Conservation (phyloP, 2,329 filamentous ascomycete species). For the Apiospora malaysiana region DNA sequence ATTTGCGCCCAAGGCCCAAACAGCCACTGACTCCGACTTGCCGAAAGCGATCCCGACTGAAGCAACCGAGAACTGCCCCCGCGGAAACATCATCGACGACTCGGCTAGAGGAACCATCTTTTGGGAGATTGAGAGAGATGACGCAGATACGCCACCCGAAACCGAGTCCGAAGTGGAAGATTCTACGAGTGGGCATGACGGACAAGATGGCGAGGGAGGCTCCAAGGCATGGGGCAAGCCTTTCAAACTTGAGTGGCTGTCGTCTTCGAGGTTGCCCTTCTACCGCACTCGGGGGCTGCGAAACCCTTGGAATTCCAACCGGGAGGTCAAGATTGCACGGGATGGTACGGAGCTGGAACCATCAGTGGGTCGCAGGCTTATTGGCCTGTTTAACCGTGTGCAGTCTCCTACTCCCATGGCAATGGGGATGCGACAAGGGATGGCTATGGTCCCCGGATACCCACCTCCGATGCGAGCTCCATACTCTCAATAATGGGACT, state of each 20-base stretch:
- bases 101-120: slow-evolving; percentile 94
- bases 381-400: slow-evolving; percentile 76
- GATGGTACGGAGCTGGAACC: slow-evolving; percentile 95
- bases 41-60: slow-evolving; percentile 82
- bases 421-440: slow-evolving; percentile 38
- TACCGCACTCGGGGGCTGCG: slow-evolving; percentile 85
- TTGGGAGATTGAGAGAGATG: slow-evolving; percentile 81
- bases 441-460: slow-evolving; percentile 45
- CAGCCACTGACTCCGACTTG: slow-evolving; percentile 65
- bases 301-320: slow-evolving; percentile 94
- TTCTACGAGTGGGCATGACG: slow-evolving; percentile 38
- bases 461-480: slow-evolving; percentile 39
- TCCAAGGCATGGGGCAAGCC: slow-evolving; percentile 85
- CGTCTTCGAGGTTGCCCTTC: slow-evolving; percentile 82
- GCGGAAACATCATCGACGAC: slow-evolving; percentile 89
- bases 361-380: slow-evolving; percentile 74
- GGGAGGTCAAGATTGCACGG: slow-evolving; percentile 94
- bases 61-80: slow-evolving; percentile 78
- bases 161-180: slow-evolving; percentile 40
- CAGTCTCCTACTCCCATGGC: slow-evolving; percentile 46
- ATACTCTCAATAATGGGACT: slow-evolving; percentile 1
- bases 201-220: slow-evolving; percentile 47
- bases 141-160: slow-evolving; percentile 42
- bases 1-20: slow-evolving; percentile 70
- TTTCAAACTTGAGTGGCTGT: slow-evolving; percentile 90